Base-by-base conservation (phyloP, 2,329 filamentous ascomycete genomes). In the Claviceps arundinis region DNA sequence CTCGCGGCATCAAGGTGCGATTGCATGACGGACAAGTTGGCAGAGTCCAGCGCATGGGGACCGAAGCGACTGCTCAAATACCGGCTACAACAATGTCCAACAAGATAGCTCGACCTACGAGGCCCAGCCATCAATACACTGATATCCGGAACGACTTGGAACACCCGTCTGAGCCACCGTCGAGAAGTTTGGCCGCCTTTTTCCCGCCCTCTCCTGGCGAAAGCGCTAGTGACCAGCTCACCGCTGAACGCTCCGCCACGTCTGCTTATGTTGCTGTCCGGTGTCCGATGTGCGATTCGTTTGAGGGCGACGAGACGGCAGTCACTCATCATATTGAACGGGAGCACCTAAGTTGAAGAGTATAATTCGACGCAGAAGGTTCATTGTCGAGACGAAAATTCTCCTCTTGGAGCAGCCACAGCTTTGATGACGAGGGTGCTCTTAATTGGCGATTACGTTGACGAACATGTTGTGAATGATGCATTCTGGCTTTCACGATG, bases 1-100 rank as follows among this genome's bases (percentile, higher is more conserved):
- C 85, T 2, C 76, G 84, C 9, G 87, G 87, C 38, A 87, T 90
- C 69, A 91, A 90, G 65, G 85, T 90, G 24, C 78, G 86, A 2
- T 71, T 91, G 5, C 68, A 71, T 1, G 84, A 87, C 63, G 86
- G 86, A 1, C 74, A 84, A 26, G 78, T 91, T 2, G 87, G 87
- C 2, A 72, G 87, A 16, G 87, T 91, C 30, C 87, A 90, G 65
- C 71, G 74, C 45, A 74, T 87, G 65, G 70, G 67, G n/a, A 50
- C 62, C 46, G 56, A 55, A 40, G 37, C 47, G 16, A 26, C 51
- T 48, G 37, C 52, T 37, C 53, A 50, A 47, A 17, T 4, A 43
- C 11, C 26, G 44, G 13, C 44, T 47, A 8, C 52, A 51, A 47
- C 45, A 56, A 44, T 48, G 16, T 16, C 26, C 30, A 45, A 34